Evolutionary conservation across 2,329 filamentous ascomycete genomes (phyloP).

Genomic region (Fusarium keratoplasticum): DNA sequence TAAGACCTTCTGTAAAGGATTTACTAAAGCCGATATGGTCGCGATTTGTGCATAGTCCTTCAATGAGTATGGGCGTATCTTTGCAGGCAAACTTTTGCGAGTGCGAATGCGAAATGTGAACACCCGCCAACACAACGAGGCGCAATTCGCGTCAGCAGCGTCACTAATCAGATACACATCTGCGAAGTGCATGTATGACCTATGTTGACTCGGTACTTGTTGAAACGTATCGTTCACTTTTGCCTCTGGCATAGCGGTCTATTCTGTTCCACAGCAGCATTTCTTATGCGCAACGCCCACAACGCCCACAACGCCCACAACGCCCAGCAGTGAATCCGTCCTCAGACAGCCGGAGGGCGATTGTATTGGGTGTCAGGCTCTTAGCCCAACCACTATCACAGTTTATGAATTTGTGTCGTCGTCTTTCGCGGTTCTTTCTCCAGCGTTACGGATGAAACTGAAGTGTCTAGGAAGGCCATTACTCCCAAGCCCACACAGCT

Average conservation of each 20-base stretch:
- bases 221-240: background rate
- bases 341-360: background rate
- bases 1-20: background rate
- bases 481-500: background rate
- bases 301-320: background rate
- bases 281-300: background rate
- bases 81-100: background rate
- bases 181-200: background rate
- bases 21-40: fast-evolving
- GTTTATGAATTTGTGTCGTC: background rate
- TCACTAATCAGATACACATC: background rate
- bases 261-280: background rate
- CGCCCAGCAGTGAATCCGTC: background rate
- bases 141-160: background rate
- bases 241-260: background rate
- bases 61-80: background rate
- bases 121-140: background rate
- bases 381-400: background rate
- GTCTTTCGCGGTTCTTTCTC: background rate
- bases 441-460: background rate
- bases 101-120: background rate
- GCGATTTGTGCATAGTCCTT: background rate
- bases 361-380: background rate
- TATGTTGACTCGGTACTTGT: background rate
- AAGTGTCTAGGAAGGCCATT: background rate